These are phyloP conservation scores for Cutaneotrichosporon cavernicola DNA, from an alignment of 1,284 basidiomycete species.

Conservation along the genomic window DNA sequence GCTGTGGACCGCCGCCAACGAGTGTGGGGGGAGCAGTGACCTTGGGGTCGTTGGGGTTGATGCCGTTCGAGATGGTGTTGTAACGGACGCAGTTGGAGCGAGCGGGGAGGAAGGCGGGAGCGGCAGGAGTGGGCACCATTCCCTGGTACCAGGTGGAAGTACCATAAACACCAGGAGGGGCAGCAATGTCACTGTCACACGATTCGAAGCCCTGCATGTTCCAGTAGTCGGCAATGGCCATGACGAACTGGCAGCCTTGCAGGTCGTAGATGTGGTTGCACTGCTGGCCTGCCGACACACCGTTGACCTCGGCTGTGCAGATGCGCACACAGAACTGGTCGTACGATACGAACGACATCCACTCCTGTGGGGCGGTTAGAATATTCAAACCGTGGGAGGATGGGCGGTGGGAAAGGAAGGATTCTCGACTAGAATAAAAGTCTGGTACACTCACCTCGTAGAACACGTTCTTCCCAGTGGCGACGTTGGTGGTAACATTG, in stretches of 20 bases:
- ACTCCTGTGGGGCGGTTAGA: slow-evolving; percentile 46
- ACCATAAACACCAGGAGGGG: slow-evolving; percentile 52
- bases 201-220: slow-evolving; percentile 51
- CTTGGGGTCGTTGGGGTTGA: slow-evolving; percentile 41
- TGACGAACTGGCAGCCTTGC: slow-evolving; percentile 55
- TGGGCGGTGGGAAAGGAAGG: slow-evolving; percentile 30
- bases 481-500: slow-evolving; percentile 55
- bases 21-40: slow-evolving; percentile 37
- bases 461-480: slow-evolving; percentile 22
- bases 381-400: not conserved
- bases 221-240: slow-evolving; percentile 52
- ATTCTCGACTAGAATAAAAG: not conserved
- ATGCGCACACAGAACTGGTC: slow-evolving; percentile 54
- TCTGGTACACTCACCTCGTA: slow-evolving; percentile 52
- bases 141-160: slow-evolving; percentile 53
- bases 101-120: slow-evolving; percentile 43
- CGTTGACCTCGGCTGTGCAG: slow-evolving; percentile 50
- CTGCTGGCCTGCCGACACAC: slow-evolving; percentile 39
- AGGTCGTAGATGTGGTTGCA: slow-evolving; percentile 53
- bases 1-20: slow-evolving; percentile 13
- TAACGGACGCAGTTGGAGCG: slow-evolving; percentile 52
- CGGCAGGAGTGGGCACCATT: slow-evolving; percentile 39
- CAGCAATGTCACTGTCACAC: slow-evolving; percentile 52
- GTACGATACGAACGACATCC: slow-evolving; percentile 55
- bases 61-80: slow-evolving; percentile 46